Evolutionary conservation across 208 protist species (phyloP).

Genomic region (Acanthamoeba sp.): DNA sequence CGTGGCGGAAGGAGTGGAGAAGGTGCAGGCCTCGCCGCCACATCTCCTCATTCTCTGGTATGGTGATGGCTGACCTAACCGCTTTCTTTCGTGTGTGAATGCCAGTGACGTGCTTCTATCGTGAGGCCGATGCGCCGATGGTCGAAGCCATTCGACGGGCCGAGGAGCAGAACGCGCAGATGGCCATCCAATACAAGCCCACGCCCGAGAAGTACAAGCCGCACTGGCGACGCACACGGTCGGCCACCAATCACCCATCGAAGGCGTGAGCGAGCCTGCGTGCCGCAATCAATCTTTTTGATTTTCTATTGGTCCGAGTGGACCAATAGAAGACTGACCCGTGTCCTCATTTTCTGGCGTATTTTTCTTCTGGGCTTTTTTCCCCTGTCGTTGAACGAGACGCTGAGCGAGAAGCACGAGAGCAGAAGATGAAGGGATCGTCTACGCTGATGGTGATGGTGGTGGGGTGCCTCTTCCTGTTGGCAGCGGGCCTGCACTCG

Average conservation of each 20-base stretch:
- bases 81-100: neutral
- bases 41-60: neutral
- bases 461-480: neutral
- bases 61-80: no score
- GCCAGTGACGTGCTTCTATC: slow-evolving; percentile 32
- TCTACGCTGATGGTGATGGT: neutral
- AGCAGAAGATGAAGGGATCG: neutral
- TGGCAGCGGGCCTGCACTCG: neutral
- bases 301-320: neutral
- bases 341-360: neutral
- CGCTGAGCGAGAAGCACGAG: neutral
- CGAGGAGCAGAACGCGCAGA: slow-evolving; percentile 20
- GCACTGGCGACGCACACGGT: neutral
- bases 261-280: no score
- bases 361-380: neutral
- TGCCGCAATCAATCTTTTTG: neutral
- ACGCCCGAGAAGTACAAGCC: neutral
- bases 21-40: neutral
- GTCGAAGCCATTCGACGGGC: neutral
- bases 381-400: neutral
- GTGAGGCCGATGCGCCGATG: neutral
- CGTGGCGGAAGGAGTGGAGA: neutral
- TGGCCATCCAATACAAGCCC: slow-evolving; percentile 16
- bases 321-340: neutral
- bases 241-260: neutral